Evolutionary conservation across 2,329 filamentous ascomycete species (phyloP).

Genomic region (Verruconis gallopava): DNA sequence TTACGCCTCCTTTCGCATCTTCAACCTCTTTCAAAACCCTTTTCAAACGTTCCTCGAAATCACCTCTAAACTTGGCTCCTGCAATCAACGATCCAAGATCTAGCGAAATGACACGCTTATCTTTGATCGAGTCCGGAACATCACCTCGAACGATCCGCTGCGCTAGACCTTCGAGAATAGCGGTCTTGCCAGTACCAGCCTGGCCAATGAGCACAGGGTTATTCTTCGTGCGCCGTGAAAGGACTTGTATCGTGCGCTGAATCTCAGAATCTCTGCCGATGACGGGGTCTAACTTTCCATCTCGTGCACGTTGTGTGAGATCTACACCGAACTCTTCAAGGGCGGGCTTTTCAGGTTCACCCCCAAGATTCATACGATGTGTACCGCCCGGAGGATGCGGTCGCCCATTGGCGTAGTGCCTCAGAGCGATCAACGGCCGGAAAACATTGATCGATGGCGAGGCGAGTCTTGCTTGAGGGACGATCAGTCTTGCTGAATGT

Average conservation of each 20-base stretch:
- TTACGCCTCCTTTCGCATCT: slow-evolving; percentile 76
- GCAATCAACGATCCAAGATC: slow-evolving; percentile 90
- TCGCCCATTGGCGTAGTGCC: slow-evolving; percentile 40
- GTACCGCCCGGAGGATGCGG: slow-evolving; percentile 85
- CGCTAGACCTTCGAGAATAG: slow-evolving; percentile 80
- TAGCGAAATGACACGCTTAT: slow-evolving; percentile 76
- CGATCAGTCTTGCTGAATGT: not conserved
- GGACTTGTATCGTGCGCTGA: slow-evolving; percentile 83
- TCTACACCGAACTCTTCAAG: slow-evolving; percentile 87
- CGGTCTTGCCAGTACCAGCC: slow-evolving; percentile 87
- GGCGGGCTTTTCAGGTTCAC: slow-evolving; percentile 66
- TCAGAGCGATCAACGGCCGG: slow-evolving; percentile 27
- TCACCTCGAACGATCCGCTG: slow-evolving; percentile 83
- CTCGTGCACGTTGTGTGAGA: slow-evolving; percentile 69
- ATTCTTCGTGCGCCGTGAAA: slow-evolving; percentile 89
- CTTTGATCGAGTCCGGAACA: slow-evolving; percentile 90
- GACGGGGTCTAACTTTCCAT: slow-evolving; percentile 87
- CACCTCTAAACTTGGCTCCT: slow-evolving; percentile 86
- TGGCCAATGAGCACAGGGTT: slow-evolving; percentile 89
- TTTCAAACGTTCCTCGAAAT: slow-evolving; percentile 91
- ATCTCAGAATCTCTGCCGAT: slow-evolving; percentile 90
- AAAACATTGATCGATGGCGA: slow-evolving; percentile 14
- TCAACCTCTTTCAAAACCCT: slow-evolving; percentile 83
- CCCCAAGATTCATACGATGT: slow-evolving; percentile 81
- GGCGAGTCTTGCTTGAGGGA: not conserved